Evolutionary conservation across 371 early-diverging fungal species (phyloP).

Genomic region (Mucor piriformis): DNA sequence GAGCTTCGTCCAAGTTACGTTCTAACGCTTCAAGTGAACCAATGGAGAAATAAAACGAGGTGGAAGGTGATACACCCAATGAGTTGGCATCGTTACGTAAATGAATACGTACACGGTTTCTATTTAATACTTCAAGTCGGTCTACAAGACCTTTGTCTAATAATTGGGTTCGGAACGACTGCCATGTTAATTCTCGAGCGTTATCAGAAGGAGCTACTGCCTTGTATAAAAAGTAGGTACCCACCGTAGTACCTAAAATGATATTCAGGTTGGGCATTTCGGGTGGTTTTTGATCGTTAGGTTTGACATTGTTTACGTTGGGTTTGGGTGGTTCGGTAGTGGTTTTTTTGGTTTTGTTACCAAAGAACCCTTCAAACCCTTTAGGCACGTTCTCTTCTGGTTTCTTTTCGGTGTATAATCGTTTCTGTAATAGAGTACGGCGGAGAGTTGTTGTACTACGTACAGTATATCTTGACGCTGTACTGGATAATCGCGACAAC

Average conservation of each 20-base stretch:
- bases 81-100: conserved; percentile 73
- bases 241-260: conserved; percentile 52
- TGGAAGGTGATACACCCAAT: conserved; percentile 39
- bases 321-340: conserved; percentile 7
- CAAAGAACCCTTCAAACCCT: conserved; percentile 50
- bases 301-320: background rate
- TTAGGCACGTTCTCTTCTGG: conserved; percentile 28
- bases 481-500: conserved; percentile 4
- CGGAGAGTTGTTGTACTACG: conserved; percentile 9
- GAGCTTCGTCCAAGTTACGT: conserved; percentile 86
- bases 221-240: conserved; percentile 60
- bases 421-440: conserved; percentile 4
- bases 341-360: conserved; percentile 20
- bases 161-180: conserved; percentile 86
- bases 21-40: conserved; percentile 97
- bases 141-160: conserved; percentile 94
- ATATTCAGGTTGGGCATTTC: conserved; percentile 53
- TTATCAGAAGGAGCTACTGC: conserved; percentile 51
- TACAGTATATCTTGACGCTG: conserved; percentile 2
- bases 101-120: conserved; percentile 78
- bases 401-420: conserved; percentile 17
- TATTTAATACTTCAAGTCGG: conserved; percentile 85
- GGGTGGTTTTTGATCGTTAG: conserved; percentile 15
- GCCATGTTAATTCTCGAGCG: conserved; percentile 83
- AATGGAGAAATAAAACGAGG: conserved; percentile 80